phyloP scores from a whole-genome alignment of 768 basidiomycete species.

The Boletus eberwhitei region DNA sequence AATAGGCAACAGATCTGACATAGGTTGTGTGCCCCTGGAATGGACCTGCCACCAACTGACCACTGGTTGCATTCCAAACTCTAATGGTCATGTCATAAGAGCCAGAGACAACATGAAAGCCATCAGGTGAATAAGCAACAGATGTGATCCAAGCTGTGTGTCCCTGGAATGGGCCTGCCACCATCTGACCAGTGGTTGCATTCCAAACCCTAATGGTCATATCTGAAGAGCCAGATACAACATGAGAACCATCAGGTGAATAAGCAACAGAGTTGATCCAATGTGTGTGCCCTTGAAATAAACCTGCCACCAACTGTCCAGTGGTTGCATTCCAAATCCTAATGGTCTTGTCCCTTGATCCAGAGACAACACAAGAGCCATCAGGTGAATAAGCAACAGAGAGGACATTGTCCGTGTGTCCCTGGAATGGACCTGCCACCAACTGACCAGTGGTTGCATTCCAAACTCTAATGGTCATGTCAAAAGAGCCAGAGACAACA shows the following conservation, averaged over 20 bases:
- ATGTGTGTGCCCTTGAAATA: not conserved
- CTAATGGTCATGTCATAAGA: not conserved
- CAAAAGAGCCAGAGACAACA: not conserved
- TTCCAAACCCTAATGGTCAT: conserved; percentile 11
- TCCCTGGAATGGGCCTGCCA: not conserved
- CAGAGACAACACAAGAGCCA: not conserved
- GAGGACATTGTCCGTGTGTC: conserved; percentile 2
- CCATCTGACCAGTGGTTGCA: too few relatives aligned
- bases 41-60: not conserved
- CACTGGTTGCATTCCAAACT: conserved; percentile 16
- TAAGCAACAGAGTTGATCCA: too few relatives aligned
- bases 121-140: not conserved
- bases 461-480: conserved; percentile 13
- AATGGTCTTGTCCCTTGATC: too few relatives aligned
- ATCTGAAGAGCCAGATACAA: conserved; percentile 1
- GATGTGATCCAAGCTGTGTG: too few relatives aligned
- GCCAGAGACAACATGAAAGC: not conserved
- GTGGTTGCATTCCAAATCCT: too few relatives aligned
- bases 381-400: conserved; percentile 9
- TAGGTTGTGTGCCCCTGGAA: not conserved
- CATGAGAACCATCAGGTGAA: not conserved
- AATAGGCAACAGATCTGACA: conserved; percentile 6
- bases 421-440: not conserved
- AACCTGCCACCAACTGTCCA: not conserved
- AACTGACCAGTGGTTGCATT: conserved; percentile 2